These are phyloP conservation scores for Corymbia calophylla DNA, from an alignment of 441 rosid species.

Conservation along the genomic window DNA sequence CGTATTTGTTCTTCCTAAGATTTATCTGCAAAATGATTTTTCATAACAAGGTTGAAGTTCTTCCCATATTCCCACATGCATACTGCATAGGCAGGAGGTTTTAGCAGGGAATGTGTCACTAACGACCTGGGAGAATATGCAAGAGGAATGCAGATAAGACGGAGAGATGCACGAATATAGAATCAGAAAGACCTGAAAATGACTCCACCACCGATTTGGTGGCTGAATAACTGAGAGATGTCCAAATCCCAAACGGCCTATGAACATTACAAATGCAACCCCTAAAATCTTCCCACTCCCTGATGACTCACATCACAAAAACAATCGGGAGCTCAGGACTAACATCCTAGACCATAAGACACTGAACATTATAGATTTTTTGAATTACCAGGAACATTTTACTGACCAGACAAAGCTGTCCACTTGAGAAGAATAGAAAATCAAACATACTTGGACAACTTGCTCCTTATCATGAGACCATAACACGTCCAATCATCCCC, in stretches of 20 bases:
- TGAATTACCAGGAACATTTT: background rate
- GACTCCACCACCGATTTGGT: slow-evolving; percentile 34
- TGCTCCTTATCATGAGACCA: slow-evolving; percentile 37
- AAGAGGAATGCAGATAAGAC: background rate
- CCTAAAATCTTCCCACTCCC: background rate
- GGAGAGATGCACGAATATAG: background rate
- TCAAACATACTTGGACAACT: background rate
- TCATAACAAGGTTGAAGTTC: background rate
- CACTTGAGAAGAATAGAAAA: background rate
- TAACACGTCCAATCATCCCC: slow-evolving; percentile 73
- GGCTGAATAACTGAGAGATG: slow-evolving; percentile 18
- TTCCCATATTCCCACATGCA: background rate
- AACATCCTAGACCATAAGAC: background rate
- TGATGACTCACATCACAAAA: background rate
- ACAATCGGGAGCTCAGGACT: background rate
- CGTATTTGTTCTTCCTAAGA: background rate
- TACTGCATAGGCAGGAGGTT: background rate
- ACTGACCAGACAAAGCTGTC: background rate
- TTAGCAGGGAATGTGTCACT: background rate
- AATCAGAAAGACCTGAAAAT: background rate
- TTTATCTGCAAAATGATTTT: background rate
- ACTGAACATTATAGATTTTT: background rate
- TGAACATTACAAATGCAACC: background rate
- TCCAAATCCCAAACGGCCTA: background rate
- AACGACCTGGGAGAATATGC: background rate